Base-by-base conservation (phyloP, 177 flowering plant genomes). In the Telopea speciosissima region DNA sequence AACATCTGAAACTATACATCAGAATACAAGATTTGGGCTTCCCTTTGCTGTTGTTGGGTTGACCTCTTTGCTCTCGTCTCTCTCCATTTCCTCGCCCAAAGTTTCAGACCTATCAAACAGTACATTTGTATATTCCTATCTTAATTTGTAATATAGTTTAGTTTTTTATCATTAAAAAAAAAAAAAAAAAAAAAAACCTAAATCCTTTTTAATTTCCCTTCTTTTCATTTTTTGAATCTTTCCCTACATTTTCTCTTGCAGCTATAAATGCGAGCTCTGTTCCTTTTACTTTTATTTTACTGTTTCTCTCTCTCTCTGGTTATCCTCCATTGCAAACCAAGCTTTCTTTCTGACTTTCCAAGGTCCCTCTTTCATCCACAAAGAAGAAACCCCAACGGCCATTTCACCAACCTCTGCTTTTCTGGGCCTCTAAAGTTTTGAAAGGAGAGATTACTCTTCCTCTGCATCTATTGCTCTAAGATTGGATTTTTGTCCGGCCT, bases 381-480 rank as follows among this genome's bases (percentile, higher is more conserved):
- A n/a, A 26, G 56, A 65, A 75, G 66, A 66, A 42, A 60, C 45
- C 70, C 66, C 70, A 67, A 66, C 75, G 73, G 74, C 75, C 83
- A 80, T 73, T 74, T 80, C 74, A 71, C 77, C 85, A 74, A 79
- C 70, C 70, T 75, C 25, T 73, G 44, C 72, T 63, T 71, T 69
- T 75, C 52, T 66, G 42, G 31, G 69, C 63, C 31, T 71, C 66
- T 25, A 40, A 40, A 66, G 33, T 58, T 59, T 49, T 40, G 58
- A 22, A 23, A 24, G 36, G 42, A 63, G 36, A 22, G 22, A 24
- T 24, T 71, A 56, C n/a, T 68, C 44, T 63, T 66, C 40, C 69
- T 40, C 31, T 42, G 58, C 65, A 68, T 42, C 65, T 21, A 44
- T 60, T 49, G 45, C 49, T 13, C 66, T 62, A 73, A 40, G 56